phyloP scores from a whole-genome alignment of 257 asterid species.

The Nicotiana attenuata region DNA sequence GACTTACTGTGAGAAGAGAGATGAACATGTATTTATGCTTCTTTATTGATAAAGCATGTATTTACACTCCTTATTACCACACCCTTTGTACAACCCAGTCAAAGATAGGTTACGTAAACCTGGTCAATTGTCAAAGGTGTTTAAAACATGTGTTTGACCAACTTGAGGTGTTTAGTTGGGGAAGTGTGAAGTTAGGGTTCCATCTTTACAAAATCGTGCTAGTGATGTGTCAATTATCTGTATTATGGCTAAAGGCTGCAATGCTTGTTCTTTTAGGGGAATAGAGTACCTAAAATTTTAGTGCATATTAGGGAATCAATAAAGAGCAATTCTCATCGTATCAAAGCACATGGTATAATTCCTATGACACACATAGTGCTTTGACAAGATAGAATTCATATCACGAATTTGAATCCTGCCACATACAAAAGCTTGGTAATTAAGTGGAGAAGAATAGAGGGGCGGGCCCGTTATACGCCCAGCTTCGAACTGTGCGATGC shows the following conservation, averaged over 20 bases:
- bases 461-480: neutral
- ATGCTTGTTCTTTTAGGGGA: neutral
- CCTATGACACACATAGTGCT: neutral
- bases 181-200: neutral
- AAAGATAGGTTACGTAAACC: neutral
- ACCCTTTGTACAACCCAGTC: neutral
- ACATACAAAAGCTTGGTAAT: neutral
- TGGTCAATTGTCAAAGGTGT: neutral
- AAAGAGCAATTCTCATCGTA: neutral
- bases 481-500: neutral
- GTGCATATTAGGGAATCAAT: neutral
- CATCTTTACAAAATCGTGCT: neutral
- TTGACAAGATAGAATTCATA: neutral
- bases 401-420: neutral
- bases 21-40: neutral
- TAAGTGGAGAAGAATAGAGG: neutral
- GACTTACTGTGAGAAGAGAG: neutral
- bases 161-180: neutral
- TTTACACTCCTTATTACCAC: neutral
- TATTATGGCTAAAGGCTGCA: no score
- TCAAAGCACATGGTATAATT: neutral
- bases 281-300: neutral
- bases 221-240: neutral
- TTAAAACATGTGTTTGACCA: neutral
- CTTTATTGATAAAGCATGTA: neutral